Evolutionary conservation across 2,329 filamentous ascomycete genomes (phyloP).

Genomic region (Colletotrichum destructivum): DNA sequence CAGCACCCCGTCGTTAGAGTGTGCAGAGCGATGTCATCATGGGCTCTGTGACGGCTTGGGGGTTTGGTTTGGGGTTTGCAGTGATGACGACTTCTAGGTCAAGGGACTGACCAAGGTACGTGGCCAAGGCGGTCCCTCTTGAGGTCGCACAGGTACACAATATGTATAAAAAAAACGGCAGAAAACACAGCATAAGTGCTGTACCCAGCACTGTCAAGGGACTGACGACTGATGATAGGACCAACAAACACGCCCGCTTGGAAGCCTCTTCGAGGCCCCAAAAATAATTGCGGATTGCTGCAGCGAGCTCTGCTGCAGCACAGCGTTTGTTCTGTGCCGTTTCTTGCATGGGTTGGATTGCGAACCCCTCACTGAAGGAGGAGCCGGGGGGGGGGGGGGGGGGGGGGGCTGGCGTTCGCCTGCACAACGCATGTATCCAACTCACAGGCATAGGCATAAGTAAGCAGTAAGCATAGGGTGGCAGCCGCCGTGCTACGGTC

Average conservation of each 20-base stretch:
- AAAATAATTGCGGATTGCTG: background rate
- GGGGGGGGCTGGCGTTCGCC: background rate
- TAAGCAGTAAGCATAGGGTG: no score
- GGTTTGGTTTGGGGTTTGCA: background rate
- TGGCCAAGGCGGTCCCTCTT: no score
- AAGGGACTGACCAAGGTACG: no score
- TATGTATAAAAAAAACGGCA: no score
- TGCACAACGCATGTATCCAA: background rate
- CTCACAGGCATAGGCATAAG: background rate
- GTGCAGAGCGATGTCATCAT: constrained; percentile 11
- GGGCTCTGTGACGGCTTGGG: constrained; percentile 1
- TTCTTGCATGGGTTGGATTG: background rate
- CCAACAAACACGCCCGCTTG: no score
- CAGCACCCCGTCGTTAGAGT: constrained; percentile 3
- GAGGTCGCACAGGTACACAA: no score
- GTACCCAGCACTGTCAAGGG: no score
- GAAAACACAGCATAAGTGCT: no score
- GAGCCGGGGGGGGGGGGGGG: background rate
- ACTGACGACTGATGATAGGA: no score
- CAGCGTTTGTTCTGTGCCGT: constrained; percentile 8
- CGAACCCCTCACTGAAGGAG: no score
- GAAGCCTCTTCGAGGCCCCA: background rate
- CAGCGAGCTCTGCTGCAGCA: background rate
- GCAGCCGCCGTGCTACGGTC: background rate
- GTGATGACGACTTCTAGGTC: constrained; percentile 16